Evolutionary conservation across 1,284 basidiomycete genomes (phyloP), one percentile per base, ranked within the genome.

Genomic region (Bondarzewia mesenterica): DNA sequence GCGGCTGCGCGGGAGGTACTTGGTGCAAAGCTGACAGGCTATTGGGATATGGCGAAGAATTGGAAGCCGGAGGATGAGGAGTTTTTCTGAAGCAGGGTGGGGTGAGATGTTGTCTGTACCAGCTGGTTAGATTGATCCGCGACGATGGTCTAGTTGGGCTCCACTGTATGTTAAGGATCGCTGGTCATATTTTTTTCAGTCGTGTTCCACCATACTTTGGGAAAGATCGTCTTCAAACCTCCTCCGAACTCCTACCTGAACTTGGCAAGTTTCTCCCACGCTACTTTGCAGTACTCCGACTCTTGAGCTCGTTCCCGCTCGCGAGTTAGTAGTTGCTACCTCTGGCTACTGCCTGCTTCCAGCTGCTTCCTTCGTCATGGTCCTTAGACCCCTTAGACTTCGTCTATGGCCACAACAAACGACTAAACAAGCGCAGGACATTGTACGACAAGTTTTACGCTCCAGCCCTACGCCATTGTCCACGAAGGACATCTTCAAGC

Each of bases 21-120:
- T 32, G 93, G 93, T 0, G 72, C 78, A 50, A 90, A 85, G 70
- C 67, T 92, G 65, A 82, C 85, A 37, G 87, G 90, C 0, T 90
- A 93, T 62, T 97, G 94, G 94, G 95, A 97, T 64, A 78, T 91
- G 63, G 85, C 93, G 27, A 96, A 93, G 79, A 85, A 86, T 58
- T 88, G 80, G 78, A 86, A 80, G 60, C 75, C 79, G 2, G 83
- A 86, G 62, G 86, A 89, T 48, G 84, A 87, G 42, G 42, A 44
- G 38, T 44, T 32, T 32, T 32, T 10, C 10, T 10, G n/a, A 10
- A 32, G n/a, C 10, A n/a, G 29, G 10, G 29, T 32, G 29, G 2
- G 29, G n/a, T 32, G 3, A n/a, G 10, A 32, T n/a, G 10, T 32
- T 3, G 29, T 32, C 12, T 32, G 4, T n/a, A 10, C 29, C n/a